phyloP scores from a whole-genome alignment of 208 protist genomes.

The Leishmania guyanensis region DNA sequence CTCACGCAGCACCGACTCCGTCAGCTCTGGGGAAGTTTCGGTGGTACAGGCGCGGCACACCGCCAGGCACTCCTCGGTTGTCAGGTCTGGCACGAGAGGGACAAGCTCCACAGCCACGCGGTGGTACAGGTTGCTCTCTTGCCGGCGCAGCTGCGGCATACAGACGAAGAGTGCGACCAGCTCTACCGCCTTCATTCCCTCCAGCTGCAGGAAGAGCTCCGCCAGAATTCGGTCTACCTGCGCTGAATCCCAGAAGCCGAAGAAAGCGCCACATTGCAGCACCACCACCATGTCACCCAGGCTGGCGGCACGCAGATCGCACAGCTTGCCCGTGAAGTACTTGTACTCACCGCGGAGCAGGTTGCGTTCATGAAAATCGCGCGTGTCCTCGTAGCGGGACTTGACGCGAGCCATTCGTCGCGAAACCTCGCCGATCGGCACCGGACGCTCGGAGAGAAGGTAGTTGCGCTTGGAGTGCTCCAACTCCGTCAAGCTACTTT shows the following conservation, averaged over 20 bases:
- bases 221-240: constrained; percentile 75
- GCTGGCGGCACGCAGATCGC: constrained; percentile 69
- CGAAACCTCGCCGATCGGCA: constrained; percentile 81
- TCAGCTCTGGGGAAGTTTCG: constrained; percentile 45
- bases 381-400: constrained; percentile 71
- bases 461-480: constrained; percentile 82
- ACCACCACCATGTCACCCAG: constrained; percentile 78
- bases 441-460: constrained; percentile 64
- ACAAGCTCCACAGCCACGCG: constrained; percentile 51
- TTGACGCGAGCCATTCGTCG: constrained; percentile 85
- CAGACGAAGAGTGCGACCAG: constrained; percentile 66
- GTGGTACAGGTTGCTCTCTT: constrained; percentile 51
- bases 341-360: constrained; percentile 93
- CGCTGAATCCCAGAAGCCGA: constrained; percentile 88
- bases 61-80: constrained; percentile 73
- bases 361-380: constrained; percentile 81
- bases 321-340: constrained; percentile 92
- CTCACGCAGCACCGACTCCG: constrained; percentile 47
- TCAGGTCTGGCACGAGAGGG: constrained; percentile 58
- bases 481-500: constrained; percentile 75
- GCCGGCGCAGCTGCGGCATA: constrained; percentile 70
- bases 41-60: constrained; percentile 57
- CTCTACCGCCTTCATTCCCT: constrained; percentile 56
- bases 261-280: constrained; percentile 80
- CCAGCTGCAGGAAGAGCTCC: constrained; percentile 62